Conservation (phyloP, 225 moss, liverwort and hornwort species). For the Asterella californica region DNA sequence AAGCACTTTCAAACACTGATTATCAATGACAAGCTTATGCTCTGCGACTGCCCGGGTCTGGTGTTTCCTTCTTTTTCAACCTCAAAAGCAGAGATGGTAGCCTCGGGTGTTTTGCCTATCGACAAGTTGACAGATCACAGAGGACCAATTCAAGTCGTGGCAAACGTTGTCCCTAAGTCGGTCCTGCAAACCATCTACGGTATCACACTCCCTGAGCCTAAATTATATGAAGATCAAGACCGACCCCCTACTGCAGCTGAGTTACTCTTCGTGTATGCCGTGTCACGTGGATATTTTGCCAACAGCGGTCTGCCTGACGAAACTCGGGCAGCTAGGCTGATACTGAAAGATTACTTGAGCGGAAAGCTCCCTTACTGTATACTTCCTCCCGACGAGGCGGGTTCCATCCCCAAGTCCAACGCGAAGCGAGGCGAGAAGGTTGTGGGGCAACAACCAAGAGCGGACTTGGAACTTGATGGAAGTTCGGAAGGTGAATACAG, state of each 20-base stretch:
- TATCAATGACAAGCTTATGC: conserved; percentile 79
- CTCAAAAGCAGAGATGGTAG: conserved; percentile 95
- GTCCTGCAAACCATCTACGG: conserved; percentile 74
- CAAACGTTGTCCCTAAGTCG: conserved; percentile 62
- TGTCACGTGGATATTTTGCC: conserved; percentile 79
- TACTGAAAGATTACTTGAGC: conserved; percentile 81
- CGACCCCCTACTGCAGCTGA: conserved; percentile 86
- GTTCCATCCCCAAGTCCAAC: conserved; percentile 12
- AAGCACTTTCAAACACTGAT: conserved; percentile 98
- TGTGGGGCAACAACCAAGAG: conserved; percentile 33
- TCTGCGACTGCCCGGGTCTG: conserved; percentile 95
- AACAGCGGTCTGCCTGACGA: conserved; percentile 90
- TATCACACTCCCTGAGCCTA: conserved; percentile 65
- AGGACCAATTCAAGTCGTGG: conserved; percentile 92
- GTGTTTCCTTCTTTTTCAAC: conserved; percentile 90
- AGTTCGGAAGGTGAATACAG: conserved; percentile 31
- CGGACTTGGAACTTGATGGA: conserved; percentile 28
- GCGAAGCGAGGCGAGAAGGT: conserved; percentile 9
- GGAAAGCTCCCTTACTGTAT: conserved; percentile 87
- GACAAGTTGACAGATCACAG: conserved; percentile 94
- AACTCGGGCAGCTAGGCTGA: conserved; percentile 79
- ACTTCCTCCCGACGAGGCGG: conserved; percentile 54
- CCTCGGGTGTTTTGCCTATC: conserved; percentile 88
- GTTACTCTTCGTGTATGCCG: conserved; percentile 73
- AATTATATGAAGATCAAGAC: conserved; percentile 66